These are phyloP conservation scores for Rubia peregrina DNA, from an alignment of 305 asterid species.

Conservation along the genomic window DNA sequence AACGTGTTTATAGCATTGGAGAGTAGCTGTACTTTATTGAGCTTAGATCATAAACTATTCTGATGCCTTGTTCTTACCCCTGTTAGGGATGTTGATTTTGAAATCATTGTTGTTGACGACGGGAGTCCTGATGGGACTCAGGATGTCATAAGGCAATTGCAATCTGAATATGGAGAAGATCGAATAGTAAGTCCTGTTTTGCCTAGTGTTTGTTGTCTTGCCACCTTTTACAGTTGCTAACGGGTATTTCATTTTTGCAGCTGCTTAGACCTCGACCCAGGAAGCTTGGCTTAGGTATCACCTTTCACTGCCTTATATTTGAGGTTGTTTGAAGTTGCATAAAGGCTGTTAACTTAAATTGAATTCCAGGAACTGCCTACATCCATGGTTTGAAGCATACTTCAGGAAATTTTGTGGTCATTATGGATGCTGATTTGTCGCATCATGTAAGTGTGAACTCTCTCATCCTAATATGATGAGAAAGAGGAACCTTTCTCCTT, in stretches of 20 bases:
- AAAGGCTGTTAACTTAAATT: conserved; percentile 9
- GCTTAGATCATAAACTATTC: background rate
- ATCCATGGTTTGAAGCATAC: conserved; percentile 91
- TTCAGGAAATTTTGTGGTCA: conserved; percentile 75
- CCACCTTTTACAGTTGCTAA: conserved; percentile 4
- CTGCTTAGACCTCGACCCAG: conserved; percentile 73
- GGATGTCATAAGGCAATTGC: conserved; percentile 82
- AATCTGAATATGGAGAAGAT: conserved; percentile 78
- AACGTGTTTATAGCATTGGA: background rate
- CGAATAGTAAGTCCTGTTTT: conserved; percentile 52
- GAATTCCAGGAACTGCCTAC: conserved; percentile 81
- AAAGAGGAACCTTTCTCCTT: background rate
- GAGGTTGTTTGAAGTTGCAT: background rate
- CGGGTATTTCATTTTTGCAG: conserved; percentile 40
- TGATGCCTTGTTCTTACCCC: conserved; percentile 18
- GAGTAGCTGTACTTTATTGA: background rate
- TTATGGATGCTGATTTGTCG: conserved; percentile 98
- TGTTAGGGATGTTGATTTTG: conserved; percentile 72
- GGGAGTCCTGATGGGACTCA: conserved; percentile 99
- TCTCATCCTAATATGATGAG: background rate
- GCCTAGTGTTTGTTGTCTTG: background rate
- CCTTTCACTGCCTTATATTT: conserved; percentile 10
- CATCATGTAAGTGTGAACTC: conserved; percentile 66
- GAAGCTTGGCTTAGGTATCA: conserved; percentile 89
- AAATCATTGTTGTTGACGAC: conserved; percentile 87